Evolutionary conservation across 2,329 filamentous ascomycete species (phyloP).

Genomic region (Xylariaceae sp.): DNA sequence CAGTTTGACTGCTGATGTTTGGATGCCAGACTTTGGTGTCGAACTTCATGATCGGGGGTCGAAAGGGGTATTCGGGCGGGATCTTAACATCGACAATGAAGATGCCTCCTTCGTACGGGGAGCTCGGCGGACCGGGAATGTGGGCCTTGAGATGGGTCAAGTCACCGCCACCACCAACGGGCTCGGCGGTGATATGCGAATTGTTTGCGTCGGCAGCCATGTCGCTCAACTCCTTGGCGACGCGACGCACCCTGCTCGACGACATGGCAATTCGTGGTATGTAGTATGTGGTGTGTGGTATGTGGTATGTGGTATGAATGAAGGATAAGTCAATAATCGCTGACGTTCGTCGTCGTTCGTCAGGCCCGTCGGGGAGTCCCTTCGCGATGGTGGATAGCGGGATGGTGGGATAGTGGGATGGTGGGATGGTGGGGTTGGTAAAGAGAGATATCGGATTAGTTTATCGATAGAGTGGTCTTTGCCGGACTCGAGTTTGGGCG

Average conservation of each 20-base stretch:
- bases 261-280: conserved; percentile 35
- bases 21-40: conserved; percentile 95
- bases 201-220: conserved; percentile 62
- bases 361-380: no score
- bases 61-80: conserved; percentile 86
- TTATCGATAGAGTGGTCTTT: no score
- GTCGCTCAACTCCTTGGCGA: conserved; percentile 72
- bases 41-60: conserved; percentile 85
- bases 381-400: not conserved
- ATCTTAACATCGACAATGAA: conserved; percentile 83
- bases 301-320: not conserved
- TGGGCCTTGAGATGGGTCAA: conserved; percentile 77
- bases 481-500: no score
- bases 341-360: no score
- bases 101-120: conserved; percentile 82
- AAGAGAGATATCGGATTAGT: no score
- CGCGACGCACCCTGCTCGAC: conserved; percentile 51
- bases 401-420: no score
- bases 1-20: conserved; percentile 90
- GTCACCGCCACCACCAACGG: conserved; percentile 56
- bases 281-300: not conserved
- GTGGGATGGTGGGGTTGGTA: not conserved
- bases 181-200: conserved; percentile 68
- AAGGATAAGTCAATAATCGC: no score
- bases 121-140: conserved; percentile 83